These are phyloP conservation scores for Sinapis alba DNA, from an alignment of 441 rosid genomes.

Conservation along the genomic window DNA sequence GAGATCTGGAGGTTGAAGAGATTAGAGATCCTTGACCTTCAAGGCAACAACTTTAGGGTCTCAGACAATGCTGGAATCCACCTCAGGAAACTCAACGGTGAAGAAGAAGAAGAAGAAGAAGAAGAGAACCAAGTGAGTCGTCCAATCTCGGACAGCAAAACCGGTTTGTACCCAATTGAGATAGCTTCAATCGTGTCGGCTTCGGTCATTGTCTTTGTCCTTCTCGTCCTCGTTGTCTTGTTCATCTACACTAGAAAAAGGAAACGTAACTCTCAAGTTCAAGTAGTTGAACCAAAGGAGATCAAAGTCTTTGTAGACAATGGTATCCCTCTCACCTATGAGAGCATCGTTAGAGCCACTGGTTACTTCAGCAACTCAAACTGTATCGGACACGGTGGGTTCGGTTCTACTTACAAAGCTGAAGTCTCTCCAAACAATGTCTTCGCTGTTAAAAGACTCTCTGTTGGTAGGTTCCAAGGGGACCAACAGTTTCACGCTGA, in stretches of 20 bases:
- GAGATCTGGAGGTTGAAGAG: conserved; percentile 67
- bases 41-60: conserved; percentile 51
- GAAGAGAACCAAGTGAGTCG: background rate
- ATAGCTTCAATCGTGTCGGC: conserved; percentile 83
- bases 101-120: conserved; percentile 7
- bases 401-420: conserved; percentile 81
- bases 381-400: conserved; percentile 87
- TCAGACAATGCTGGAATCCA: conserved; percentile 21
- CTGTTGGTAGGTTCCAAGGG: conserved; percentile 85
- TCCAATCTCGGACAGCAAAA: conserved; percentile 32
- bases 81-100: conserved; percentile 27
- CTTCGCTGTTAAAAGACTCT: conserved; percentile 79
- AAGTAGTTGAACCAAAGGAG: conserved; percentile 57
- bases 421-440: conserved; percentile 64
- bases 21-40: conserved; percentile 71
- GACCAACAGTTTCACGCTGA: conserved; percentile 82
- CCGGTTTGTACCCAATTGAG: conserved; percentile 68
- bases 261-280: conserved; percentile 53
- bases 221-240: conserved; percentile 60
- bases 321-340: conserved; percentile 65
- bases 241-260: conserved; percentile 61
- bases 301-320: conserved; percentile 65
- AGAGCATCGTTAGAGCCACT: conserved; percentile 73
- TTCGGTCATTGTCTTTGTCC: conserved; percentile 74
- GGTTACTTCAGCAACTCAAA: conserved; percentile 76